Conservation (phyloP, 257 asterid genomes). For the Paulownia fortunei region DNA sequence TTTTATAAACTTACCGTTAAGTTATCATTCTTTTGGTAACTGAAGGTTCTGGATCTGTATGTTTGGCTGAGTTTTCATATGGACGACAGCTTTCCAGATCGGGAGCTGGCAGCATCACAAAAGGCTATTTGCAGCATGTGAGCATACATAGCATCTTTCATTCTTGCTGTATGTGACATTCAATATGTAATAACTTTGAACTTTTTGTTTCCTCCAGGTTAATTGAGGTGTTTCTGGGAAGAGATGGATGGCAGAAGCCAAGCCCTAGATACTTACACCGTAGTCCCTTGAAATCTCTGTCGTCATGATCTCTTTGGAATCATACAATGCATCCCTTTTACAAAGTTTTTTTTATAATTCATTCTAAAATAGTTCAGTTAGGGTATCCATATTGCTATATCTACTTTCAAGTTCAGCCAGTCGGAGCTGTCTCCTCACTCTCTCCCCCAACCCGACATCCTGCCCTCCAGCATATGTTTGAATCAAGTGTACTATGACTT, state of each 20-base stretch:
- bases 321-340: neutral
- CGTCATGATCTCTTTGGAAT: neutral
- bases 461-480: neutral
- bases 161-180: neutral
- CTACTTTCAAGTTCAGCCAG: neutral
- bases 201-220: slow-evolving; percentile 53
- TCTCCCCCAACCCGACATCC: no score
- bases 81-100: slow-evolving; percentile 90
- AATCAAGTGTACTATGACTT: neutral
- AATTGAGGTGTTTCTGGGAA: slow-evolving; percentile 82
- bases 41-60: slow-evolving; percentile 87
- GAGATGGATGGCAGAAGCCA: slow-evolving; percentile 57
- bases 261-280: slow-evolving; percentile 36
- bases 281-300: slow-evolving; percentile 28
- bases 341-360: neutral
- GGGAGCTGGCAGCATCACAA: slow-evolving; percentile 87
- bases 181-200: neutral
- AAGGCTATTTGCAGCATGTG: slow-evolving; percentile 90
- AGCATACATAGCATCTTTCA: slow-evolving; percentile 35
- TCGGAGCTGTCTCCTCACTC: no score
- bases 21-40: slow-evolving; percentile 17
- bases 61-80: slow-evolving; percentile 92
- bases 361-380: neutral
- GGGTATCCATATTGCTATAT: neutral
- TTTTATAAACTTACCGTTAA: slow-evolving; percentile 4